Base-by-base conservation (phyloP, 441 rosid species). In the Pelargonium citronellum region DNA sequence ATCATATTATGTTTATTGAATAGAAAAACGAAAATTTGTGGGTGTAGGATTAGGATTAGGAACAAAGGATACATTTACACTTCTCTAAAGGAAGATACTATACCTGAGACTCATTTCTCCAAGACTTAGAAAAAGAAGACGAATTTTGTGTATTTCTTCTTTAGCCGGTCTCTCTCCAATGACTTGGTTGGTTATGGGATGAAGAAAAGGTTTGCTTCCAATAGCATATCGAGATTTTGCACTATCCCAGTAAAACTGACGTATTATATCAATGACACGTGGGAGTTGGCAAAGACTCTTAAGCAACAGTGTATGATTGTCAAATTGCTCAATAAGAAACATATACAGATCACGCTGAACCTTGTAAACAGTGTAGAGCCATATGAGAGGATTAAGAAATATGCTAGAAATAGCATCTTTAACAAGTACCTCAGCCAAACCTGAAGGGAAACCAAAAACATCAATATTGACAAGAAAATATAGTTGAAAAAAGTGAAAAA, bases 71-170 rank as follows among this genome's bases (percentile, higher is more conserved):
- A 64, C 55, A 76, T 70, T 62, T 30, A 64, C 34, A 78, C 69
- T 62, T 41, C 64, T 61, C 20, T 65, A 20, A 9, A 46, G 49
- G 46, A 51, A 41, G 53, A 65, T 37, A 37, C 34, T 15, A 55
- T 90, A 94, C 99, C 95, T 89, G 74, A 95, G 88, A 82, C 98
- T 87, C 99, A 95, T 92, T 86, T 95, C 99, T 71, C 97, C 98
- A 74, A 92, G 96, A 80, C 98, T 90, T 80, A 95, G 81, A 67
- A 91, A 79, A 76, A 95, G 89, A 83, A 95, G 98, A 79, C 98
- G 97, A 79, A 92, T 85, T 87, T 95, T 95, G 68, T 78, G 98
- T 76, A 88, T 87, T 85, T 92, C 99, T 30, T 95, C 99, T 75
- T 79, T 82, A 51, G 78, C 81, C 64, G 99, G 97, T 79, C 99